A percentile compares a stretch with the other conserved stretches of the same genome.
Conservation (phyloP, 164 flowering plant species). For the Malania oleifera region DNA sequence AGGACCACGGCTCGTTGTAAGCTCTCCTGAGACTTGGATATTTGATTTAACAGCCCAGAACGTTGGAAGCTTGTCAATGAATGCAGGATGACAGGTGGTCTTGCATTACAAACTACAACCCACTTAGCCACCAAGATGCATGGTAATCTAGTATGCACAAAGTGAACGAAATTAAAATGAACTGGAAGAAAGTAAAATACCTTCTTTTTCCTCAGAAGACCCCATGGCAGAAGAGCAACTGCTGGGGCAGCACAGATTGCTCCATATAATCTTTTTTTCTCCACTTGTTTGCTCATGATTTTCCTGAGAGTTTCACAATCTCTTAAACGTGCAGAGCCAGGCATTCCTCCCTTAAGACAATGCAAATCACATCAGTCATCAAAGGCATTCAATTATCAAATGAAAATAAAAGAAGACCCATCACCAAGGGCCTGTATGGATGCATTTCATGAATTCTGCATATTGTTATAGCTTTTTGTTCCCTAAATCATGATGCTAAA, state of each 20-base stretch:
- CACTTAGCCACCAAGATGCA: slow-evolving; percentile 21
- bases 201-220: slow-evolving; percentile 67
- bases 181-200: slow-evolving; percentile 24
- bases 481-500: no score
- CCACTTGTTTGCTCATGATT: slow-evolving; percentile 82
- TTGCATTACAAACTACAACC: slow-evolving; percentile 32
- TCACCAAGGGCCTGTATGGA: background rate
- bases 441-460: background rate
- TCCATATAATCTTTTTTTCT: slow-evolving; percentile 73
- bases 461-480: no score
- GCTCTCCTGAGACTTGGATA: slow-evolving; percentile 81
- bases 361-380: background rate
- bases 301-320: slow-evolving; percentile 60
- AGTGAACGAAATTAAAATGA: background rate
- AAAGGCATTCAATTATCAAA: background rate
- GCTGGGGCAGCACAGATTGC: slow-evolving; percentile 99
- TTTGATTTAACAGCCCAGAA: slow-evolving; percentile 87
- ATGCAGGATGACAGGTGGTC: slow-evolving; percentile 94
- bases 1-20: slow-evolving; percentile 95
- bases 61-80: slow-evolving; percentile 67
- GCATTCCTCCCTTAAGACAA: slow-evolving; percentile 84
- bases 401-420: background rate
- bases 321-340: slow-evolving; percentile 79
- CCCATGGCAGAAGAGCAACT: slow-evolving; percentile 84
- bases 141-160: no score